Base-by-base conservation (phyloP, 1,139 yeast genomes). In the Schwanniomyces etchellsii region DNA sequence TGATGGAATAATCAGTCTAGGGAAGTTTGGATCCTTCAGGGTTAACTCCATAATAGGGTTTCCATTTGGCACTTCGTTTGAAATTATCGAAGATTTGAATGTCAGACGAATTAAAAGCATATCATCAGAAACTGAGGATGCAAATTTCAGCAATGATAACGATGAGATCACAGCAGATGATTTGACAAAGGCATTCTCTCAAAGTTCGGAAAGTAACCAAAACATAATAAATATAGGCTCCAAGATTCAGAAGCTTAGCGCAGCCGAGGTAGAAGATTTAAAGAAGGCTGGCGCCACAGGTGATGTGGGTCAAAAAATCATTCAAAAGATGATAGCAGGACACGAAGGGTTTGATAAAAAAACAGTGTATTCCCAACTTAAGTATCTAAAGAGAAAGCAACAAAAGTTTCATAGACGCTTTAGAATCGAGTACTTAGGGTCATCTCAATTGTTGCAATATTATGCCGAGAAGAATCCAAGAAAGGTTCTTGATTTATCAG, bases 271-370 rank as follows among this genome's bases (percentile, higher is more conserved):
- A 41, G 95, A 88, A 47, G 72, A 68, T 26, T 68, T 91, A 57
- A 91, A 91, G 52, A 67, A 70, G 40, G 66, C 77, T 20, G 80
- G 81, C 2, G 75, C 72, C 5, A 68, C 81, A 16, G 72, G 78
- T 6, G 68, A 70, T 21, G 68, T 76, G 14, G 95, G 95, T n/a
- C 82, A 81, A 45, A 78, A 76, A 32, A 81, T 93, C 41, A 88
- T 91, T 35, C 82, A 83, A 39, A 76, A 74, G 45, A 82, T 91
- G 58, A 78, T 86, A 42, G 80, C 79, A 35, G 78, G 89, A 11
- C 97, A 93, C 57, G 82, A 70, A 26, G 84, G 86, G 9, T 91
- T 91, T 50, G 88, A 84, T 44, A 81, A 85, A 51, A 91, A 91
- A 57, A 91, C 98, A 4, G 64, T 80, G 16, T 86, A 74, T 48